These are phyloP conservation scores for Erigeron philadelphicus DNA, from an alignment of 140 eudicot species.

Conservation along the genomic window DNA sequence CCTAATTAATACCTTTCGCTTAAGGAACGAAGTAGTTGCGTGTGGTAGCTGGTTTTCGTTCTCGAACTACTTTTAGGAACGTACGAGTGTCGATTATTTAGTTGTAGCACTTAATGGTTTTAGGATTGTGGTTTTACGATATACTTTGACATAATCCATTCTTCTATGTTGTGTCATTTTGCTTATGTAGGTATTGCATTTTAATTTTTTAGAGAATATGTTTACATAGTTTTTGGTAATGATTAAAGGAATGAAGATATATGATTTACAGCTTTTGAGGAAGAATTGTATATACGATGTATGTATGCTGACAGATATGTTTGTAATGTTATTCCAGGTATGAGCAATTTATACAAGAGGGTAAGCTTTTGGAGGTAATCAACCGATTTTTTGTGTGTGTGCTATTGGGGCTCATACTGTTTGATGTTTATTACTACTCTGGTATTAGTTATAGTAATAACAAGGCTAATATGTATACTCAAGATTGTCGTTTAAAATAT, in stretches of 20 bases:
- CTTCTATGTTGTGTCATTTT: too few relatives aligned
- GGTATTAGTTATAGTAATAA: background rate
- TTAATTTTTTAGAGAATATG: background rate
- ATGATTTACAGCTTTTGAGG: background rate
- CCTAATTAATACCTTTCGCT: background rate
- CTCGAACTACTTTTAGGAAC: background rate
- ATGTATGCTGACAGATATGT: constrained; percentile 17
- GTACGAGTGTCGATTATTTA: background rate
- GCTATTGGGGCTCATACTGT: background rate
- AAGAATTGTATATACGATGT: background rate
- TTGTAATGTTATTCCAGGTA: constrained; percentile 46
- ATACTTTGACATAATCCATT: too few relatives aligned
- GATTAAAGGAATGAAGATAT: background rate
- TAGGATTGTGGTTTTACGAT: too few relatives aligned
- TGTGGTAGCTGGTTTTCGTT: background rate
- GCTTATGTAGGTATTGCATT: too few relatives aligned
- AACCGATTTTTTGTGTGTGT: constrained; percentile 6
- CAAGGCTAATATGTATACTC: constrained; percentile 5
- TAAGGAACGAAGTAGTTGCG: background rate
- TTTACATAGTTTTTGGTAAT: background rate
- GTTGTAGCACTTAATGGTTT: too few relatives aligned
- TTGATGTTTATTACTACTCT: background rate
- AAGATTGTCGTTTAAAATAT: background rate
- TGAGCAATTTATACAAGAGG: constrained; percentile 77
- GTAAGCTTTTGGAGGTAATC: constrained; percentile 87